phyloP scores from a whole-genome alignment of 768 basidiomycete species.

The Auriscalpium orientale region DNA sequence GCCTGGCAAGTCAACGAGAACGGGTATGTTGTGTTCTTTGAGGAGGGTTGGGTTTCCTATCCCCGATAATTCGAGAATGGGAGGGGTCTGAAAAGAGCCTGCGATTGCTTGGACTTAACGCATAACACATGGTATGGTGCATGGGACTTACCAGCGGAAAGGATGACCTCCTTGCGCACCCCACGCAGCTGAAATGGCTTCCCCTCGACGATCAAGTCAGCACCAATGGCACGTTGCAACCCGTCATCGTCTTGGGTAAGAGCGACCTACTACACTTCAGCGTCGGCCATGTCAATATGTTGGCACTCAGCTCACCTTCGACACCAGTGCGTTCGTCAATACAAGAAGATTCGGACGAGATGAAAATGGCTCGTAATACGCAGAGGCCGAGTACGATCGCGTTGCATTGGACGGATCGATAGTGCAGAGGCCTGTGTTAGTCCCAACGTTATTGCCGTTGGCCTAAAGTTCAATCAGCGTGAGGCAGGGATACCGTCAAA shows the following conservation, averaged over 20 bases:
- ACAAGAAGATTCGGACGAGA: conserved; percentile 12
- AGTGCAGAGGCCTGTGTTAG: neutral
- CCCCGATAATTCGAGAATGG: conserved; percentile 9
- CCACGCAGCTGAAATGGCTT: neutral
- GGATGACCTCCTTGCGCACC: neutral
- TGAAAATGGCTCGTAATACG: conserved; percentile 22
- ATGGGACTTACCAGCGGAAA: neutral
- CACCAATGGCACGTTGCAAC: neutral
- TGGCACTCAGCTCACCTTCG: neutral
- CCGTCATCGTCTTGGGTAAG: neutral
- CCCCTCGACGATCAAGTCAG: neutral
- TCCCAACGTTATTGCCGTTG: conserved; percentile 10
- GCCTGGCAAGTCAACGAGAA: conserved; percentile 26
- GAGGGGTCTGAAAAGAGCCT: conserved; percentile 1
- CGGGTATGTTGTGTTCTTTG: conserved; percentile 18
- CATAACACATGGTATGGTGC: neutral
- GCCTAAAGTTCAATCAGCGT: conserved; percentile 1
- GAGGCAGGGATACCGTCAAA: too few relatives aligned
- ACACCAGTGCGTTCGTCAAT: neutral
- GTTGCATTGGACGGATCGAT: conserved; percentile 19
- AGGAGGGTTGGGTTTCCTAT: conserved; percentile 21
- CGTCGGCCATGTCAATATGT: neutral
- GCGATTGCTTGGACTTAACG: too few relatives aligned
- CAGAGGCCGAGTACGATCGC: conserved; percentile 22
- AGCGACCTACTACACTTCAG: neutral